phyloP scores from a whole-genome alignment of 2,329 filamentous ascomycete genomes.

The Leptographium lundbergii region DNA sequence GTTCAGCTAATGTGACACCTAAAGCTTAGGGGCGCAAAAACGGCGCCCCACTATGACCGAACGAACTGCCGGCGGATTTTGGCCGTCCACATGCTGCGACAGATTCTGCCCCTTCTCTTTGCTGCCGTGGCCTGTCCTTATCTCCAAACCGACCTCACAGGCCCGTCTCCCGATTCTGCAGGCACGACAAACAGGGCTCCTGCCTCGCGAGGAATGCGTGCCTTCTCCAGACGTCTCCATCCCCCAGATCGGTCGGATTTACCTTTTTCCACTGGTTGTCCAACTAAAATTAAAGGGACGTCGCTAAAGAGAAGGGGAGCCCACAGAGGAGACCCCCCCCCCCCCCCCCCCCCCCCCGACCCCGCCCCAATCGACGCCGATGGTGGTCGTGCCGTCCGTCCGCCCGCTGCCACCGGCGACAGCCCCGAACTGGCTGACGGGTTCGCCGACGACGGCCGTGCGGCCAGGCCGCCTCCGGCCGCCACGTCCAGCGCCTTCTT shows the following conservation, averaged over 20 bases:
- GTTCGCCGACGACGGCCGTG: neutral
- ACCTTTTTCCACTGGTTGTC: neutral
- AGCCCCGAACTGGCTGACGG: neutral
- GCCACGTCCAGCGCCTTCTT: slow-evolving; percentile 15
- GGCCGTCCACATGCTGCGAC: no score
- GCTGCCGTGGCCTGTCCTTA: no score
- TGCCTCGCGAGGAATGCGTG: neutral
- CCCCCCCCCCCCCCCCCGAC: no score
- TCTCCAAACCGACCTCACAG: no score
- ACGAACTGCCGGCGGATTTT: no score
- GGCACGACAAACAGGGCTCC: no score
- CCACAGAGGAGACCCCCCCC: neutral
- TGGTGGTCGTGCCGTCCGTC: neutral
- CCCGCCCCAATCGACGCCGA: no score
- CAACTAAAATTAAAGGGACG: slow-evolving; percentile 1
- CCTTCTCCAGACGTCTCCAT: neutral
- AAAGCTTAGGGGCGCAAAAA: no score
- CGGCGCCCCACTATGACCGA: no score
- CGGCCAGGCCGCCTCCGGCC: neutral
- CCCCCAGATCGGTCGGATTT: neutral
- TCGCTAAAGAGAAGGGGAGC: neutral
- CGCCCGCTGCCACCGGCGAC: neutral
- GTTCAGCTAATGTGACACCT: no score
- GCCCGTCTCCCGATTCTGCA: no score
- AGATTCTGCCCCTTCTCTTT: no score